Evolutionary conservation across 495 filamentous ascomycete genomes (phyloP), one percentile per base, ranked within the genome.

Genomic region (Thermothielavioides terrestris): DNA sequence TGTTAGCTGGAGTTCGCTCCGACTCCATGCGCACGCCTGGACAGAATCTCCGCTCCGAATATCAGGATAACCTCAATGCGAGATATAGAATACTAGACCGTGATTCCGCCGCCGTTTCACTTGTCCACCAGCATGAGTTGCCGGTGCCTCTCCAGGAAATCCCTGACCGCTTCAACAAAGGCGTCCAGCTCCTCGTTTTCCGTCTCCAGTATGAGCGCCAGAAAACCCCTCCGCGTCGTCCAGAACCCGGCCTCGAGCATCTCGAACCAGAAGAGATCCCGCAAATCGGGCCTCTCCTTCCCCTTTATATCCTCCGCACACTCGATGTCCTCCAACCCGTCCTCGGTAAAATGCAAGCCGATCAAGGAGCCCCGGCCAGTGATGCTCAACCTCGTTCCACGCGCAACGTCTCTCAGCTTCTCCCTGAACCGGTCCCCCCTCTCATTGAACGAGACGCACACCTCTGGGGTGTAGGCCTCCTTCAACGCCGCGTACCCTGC

Each of bases 251-350:
- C 59, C 42, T 71, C 64, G 40, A 78, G 45, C 60, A 73, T 68
- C 59, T 74, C 68, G 12, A 76, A 69, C 67, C 73, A 77, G 22
- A 78, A 69, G 26, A 78, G 38, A 46, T 74, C 71, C 34, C 61
- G 63, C 42, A 77, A 48, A 9, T 60, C 61, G 28, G 15, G 11
- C 27, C 59, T 60, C 41, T 69, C 64, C 27, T 54, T 51, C 0
- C 27, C 45, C 28, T 15, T 42, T 9, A 64, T 27, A 31, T 68
- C 59, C 20, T 53, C 58, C 4, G 49, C 60, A 12, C 57, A 56
- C 1, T 1, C 17, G 6, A 68, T 58, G 6, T 66, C 53, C 23
- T 56, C 27, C 0, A 32, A 21, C 7, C 56, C 58, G 20, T 49
- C 46, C 22, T 59, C 49, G 1, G 57, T 60, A 28, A 73, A 70